Percentiles rank a stretch among this genome's conserved stretches.
Evolutionary conservation across 345 rosid genomes (phyloP).

Genomic region (Hypericum androsaemum): DNA sequence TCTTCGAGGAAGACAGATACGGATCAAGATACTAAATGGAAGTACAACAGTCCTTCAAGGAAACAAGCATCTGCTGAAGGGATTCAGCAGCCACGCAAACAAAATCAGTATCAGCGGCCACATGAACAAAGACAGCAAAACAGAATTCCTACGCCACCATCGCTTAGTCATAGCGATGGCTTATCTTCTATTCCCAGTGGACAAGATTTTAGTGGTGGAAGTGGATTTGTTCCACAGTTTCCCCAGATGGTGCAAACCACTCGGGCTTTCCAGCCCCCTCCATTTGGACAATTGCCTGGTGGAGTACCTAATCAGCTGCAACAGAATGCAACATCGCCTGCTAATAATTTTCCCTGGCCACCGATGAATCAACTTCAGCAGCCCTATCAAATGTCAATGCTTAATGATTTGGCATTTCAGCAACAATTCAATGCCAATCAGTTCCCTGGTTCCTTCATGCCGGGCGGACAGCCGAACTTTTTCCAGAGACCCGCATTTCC

Average conservation of each 20-base stretch:
- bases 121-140: conserved; percentile 20
- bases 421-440: too few species aligned
- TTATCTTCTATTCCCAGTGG: conserved; percentile 15
- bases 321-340: too few species aligned
- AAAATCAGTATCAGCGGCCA: conserved; percentile 10
- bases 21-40: conserved; percentile 34
- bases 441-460: too few species aligned
- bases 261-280: conserved; percentile 19
- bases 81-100: conserved; percentile 5
- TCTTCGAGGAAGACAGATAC: conserved; percentile 42
- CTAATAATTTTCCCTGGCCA: too few species aligned
- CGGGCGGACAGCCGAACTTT: too few species aligned
- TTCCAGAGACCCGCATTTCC: too few species aligned
- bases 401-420: too few species aligned
- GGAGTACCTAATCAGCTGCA: too few species aligned
- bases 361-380: too few species aligned
- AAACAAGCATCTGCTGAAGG: conserved; percentile 14
- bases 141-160: conserved; percentile 6
- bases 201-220: conserved; percentile 24
- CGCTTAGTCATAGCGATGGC: conserved; percentile 10
- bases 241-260: conserved; percentile 26
- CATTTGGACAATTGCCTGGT: too few species aligned
- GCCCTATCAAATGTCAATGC: too few species aligned
- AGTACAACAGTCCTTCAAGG: conserved; percentile 22
- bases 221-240: conserved; percentile 25